phyloP scores from a whole-genome alignment of 495 filamentous ascomycete species.

The Collariella sp. region DNA sequence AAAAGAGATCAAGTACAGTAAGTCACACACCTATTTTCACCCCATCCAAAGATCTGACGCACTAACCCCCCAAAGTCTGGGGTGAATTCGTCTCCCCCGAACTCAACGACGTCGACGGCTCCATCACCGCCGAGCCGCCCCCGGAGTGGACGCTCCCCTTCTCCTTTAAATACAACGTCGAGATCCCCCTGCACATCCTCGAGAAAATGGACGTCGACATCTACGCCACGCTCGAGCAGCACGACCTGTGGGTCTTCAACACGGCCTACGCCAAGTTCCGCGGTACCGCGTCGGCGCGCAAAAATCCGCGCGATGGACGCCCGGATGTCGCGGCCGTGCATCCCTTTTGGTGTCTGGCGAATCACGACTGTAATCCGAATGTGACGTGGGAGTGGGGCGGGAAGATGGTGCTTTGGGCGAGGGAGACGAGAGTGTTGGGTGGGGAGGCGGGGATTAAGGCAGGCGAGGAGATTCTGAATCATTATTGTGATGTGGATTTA shows the following conservation, averaged over 20 bases:
- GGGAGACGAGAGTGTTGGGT: conserved; percentile 33
- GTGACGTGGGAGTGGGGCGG: conserved; percentile 91
- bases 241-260: conserved; percentile 90
- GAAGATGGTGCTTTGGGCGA: conserved; percentile 59
- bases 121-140: conserved; percentile 44
- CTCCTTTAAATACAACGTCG: conserved; percentile 77
- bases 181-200: conserved; percentile 72
- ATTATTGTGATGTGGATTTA: conserved; percentile 86
- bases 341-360: conserved; percentile 57
- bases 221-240: conserved; percentile 52
- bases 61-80: conserved; percentile 46
- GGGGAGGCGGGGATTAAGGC: conserved; percentile 48
- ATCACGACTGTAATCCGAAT: conserved; percentile 92
- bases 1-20: conserved; percentile 68
- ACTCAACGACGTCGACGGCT: conserved; percentile 42
- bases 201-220: conserved; percentile 88
- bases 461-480: conserved; percentile 80
- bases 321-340: conserved; percentile 68
- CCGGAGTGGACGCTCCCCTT: conserved; percentile 70
- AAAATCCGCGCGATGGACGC: conserved; percentile 60
- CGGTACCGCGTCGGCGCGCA: conserved; percentile 77
- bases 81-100: conserved; percentile 55
- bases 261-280: conserved; percentile 90
- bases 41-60: neutral
- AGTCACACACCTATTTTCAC: neutral